Percentiles rank a stretch among this genome's conserved stretches.
phyloP scores from a whole-genome alignment of 1,139 yeast species.

The Fermentozyma sake region DNA sequence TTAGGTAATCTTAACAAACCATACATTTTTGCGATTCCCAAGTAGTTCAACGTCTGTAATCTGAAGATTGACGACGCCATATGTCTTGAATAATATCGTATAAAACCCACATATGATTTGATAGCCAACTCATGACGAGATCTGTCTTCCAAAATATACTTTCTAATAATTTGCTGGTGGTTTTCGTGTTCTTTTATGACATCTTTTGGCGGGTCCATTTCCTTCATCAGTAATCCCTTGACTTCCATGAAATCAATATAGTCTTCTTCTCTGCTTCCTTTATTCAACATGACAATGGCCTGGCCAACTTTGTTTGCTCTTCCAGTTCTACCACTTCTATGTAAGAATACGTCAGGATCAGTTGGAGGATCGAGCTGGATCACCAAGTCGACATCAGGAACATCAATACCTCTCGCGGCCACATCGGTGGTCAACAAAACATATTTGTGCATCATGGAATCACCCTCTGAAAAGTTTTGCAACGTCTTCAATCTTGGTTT shows the following conservation, averaged over 20 bases:
- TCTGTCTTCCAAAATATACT: slow-evolving; percentile 69
- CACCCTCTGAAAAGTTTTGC: slow-evolving; percentile 49
- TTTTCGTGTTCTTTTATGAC: slow-evolving; percentile 16
- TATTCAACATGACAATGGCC: slow-evolving; percentile 68
- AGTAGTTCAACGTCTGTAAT: slow-evolving; percentile 62
- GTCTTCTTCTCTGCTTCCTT: slow-evolving; percentile 70
- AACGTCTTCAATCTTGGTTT: slow-evolving; percentile 72
- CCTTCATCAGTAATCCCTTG: slow-evolving; percentile 54
- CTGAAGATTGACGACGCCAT: slow-evolving; percentile 89
- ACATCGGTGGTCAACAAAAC: slow-evolving; percentile 78
- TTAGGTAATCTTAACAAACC: slow-evolving; percentile 82
- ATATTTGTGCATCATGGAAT: slow-evolving; percentile 40
- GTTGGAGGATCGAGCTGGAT: slow-evolving; percentile 89
- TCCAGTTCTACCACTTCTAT: slow-evolving; percentile 94
- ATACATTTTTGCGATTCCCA: slow-evolving; percentile 69
- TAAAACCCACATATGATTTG: slow-evolving; percentile 77
- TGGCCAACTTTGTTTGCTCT: slow-evolving; percentile 82
- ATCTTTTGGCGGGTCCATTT: slow-evolving; percentile 25
- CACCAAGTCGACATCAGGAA: slow-evolving; percentile 87
- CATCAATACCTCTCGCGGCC: slow-evolving; percentile 92
- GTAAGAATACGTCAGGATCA: slow-evolving; percentile 87
- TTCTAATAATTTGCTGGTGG: slow-evolving; percentile 33
- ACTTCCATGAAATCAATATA: slow-evolving; percentile 78
- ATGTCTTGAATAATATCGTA: slow-evolving; percentile 83
- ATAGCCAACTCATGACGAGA: slow-evolving; percentile 78